Base-by-base conservation (phyloP, 2,329 filamentous ascomycete genomes). In the Phyllosticta citrichinensis region DNA sequence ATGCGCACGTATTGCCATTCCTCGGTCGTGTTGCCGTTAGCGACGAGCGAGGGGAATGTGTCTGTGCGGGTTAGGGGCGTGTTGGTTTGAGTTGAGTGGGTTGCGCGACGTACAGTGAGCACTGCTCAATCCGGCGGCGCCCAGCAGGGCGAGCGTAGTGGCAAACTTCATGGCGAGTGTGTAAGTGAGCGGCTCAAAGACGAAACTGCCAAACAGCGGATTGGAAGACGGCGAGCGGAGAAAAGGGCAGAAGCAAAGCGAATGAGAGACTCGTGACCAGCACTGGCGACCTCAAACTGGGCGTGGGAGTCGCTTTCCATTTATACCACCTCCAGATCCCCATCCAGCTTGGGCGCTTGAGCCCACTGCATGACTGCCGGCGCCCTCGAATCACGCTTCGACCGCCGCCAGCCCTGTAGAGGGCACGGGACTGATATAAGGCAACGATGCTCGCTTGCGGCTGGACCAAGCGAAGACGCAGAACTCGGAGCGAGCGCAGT, bases 1-100 rank as follows among this genome's bases (percentile, higher is more conserved):
- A 65, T 66, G 53, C 71, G 69, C 56, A 73, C 69, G 25, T 67
- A 68, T 53, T 68, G 64, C 70, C 70, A 72, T 58, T 71, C 66
- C 14, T 63, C 52, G n/a, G 68, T 66, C 52, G 63, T 64, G 27
- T 62, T 22, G 56, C 66, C 68, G 47, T 67, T 62, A 35, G 65
- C 66, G 30, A 63, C 63, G 19, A 70, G 64, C 53, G 67, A 55
- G 11, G 66, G 65, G 58, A 70, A 70, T 25, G 67, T 69, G 61
- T 71, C 68, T 68, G 17, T 2, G 14, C 6, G 3, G 3, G 62
- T 47, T 58, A 56, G 53, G 52, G 10, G 5, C 19, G 17, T 12
- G 4, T 8, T n/a, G 1, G 17, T 47, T 2, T 10, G 10, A 1
- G 9, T 4, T 24, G 10, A n/a, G 24, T 47, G 22, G 27, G 3